Conservation (phyloP, 441 rosid species). For the Arabidopsis hybrid region DNA sequence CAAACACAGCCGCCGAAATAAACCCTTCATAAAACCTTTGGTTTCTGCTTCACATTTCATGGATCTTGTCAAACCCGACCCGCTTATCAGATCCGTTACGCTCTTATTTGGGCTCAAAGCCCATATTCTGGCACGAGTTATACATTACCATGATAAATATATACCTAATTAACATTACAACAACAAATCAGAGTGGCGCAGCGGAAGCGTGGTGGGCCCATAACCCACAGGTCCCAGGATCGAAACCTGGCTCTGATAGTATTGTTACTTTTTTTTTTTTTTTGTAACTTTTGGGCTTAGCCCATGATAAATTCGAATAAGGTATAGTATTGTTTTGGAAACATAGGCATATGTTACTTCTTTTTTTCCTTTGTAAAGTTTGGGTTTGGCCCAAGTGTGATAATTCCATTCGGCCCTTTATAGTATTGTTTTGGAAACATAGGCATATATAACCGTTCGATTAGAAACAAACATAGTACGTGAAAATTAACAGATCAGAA, state of each 20-base stretch:
- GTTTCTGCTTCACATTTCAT: slow-evolving; percentile 4
- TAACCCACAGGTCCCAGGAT: slow-evolving; percentile 97
- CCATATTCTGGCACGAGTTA: slow-evolving; percentile 2
- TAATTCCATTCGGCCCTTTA: too few relatives aligned
- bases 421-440: not conserved
- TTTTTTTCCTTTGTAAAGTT: too few relatives aligned
- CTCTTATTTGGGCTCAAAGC: slow-evolving; percentile 26
- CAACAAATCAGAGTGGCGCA: slow-evolving; percentile 78
- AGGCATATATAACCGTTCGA: not conserved
- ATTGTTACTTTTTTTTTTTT: not conserved
- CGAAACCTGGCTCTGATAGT: slow-evolving; percentile 91
- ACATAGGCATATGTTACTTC: too few relatives aligned
- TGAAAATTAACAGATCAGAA: slow-evolving; percentile 4
- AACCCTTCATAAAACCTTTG: slow-evolving; percentile 85
- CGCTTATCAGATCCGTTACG: slow-evolving; percentile 29
- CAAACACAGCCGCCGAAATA: slow-evolving; percentile 65
- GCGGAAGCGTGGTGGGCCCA: slow-evolving; percentile 99
- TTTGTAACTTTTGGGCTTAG: not conserved
- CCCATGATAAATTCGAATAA: not conserved
- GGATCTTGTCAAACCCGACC: slow-evolving; percentile 35
- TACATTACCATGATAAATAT: too few relatives aligned
- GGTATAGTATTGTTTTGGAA: too few relatives aligned
- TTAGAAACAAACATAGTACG: not conserved
- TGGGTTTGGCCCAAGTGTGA: too few relatives aligned
- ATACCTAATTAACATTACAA: too few relatives aligned